Evolutionary conservation across 75 land plant species (phyloP), one percentile per base, ranked within the genome.

Genomic region (Cunninghamia lanceolata): DNA sequence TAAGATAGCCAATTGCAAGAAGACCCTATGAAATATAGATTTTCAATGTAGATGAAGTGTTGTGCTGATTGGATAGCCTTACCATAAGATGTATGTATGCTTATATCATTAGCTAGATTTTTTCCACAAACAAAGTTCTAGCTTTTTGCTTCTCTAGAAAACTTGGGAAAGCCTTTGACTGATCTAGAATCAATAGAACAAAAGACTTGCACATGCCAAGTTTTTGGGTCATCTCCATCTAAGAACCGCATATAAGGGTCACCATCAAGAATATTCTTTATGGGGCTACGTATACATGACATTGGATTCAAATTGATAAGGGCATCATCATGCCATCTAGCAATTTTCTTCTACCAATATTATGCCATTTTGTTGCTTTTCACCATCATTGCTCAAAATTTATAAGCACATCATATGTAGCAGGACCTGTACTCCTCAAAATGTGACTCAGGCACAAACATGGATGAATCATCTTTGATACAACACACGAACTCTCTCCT

Each of bases 11-110:
- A 96, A n/a, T 89, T 92, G 85, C 91, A 96, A 40, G 98, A 95
- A 46, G 96, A 96, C n/a, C 96, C 96, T 88, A 96, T 86, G 78
- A 96, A 96, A 85, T 96, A 96, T 84, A 95, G 98, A 87, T 96
- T 96, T 90, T 96, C 98, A 87, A 96, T 92, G 71, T 96, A 96
- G 50, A 96, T 95, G 89, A 91, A 96, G 85, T 96, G 96, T 74
- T 96, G 95, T 39, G 98, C 96, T 75, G 96, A 92, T 85, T 95
- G 89, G 53, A 96, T 96, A 10, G 93, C 96, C 84, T 93, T 85
- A 21, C 95, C 88, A 85, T 96, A 96, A 46, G 95, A 95, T 84
- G 90, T 91, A 46, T 96, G 95, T 77, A 96, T 96, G 91, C 96
- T 96, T 88, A 89, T 94, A 59, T 96, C 98, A 30, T 94, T 91